Conservation (phyloP, 441 rosid species). For the Adansonia rubrostipa region DNA sequence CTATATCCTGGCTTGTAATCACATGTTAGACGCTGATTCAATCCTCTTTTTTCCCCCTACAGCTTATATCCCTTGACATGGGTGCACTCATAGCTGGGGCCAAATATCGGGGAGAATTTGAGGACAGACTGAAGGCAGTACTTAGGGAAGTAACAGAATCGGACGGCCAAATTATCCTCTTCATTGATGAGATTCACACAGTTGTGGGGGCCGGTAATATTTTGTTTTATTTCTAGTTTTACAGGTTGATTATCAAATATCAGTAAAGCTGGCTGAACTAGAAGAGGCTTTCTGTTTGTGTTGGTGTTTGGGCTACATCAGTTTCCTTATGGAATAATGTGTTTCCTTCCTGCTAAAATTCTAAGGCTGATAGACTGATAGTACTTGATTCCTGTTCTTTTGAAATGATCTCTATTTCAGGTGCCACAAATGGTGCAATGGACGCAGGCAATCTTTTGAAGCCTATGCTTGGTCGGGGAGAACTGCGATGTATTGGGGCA, state of each 20-base stretch:
- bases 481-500: constrained; percentile 90
- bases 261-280: not conserved
- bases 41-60: constrained; percentile 21
- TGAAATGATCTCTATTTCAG: constrained; percentile 45
- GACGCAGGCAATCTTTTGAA: constrained; percentile 96
- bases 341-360: not conserved
- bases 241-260: not conserved
- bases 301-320: not conserved
- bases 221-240: constrained; percentile 5
- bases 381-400: not conserved
- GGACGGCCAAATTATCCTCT: constrained; percentile 84
- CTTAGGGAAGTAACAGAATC: constrained; percentile 90
- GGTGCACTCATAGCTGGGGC: constrained; percentile 98
- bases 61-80: constrained; percentile 97
- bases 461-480: constrained; percentile 96
- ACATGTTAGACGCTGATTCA: constrained; percentile 20
- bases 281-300: not conserved
- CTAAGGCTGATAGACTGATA: constrained; percentile 9
- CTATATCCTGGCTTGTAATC: not conserved
- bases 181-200: constrained; percentile 97
- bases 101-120: constrained; percentile 98
- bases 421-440: constrained; percentile 96
- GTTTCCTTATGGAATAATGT: not conserved
- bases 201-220: constrained; percentile 94
- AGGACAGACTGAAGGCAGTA: constrained; percentile 95